Evolutionary conservation across 2,329 filamentous ascomycete species (phyloP).

Genomic region (Sordariomycetes sp.): DNA sequence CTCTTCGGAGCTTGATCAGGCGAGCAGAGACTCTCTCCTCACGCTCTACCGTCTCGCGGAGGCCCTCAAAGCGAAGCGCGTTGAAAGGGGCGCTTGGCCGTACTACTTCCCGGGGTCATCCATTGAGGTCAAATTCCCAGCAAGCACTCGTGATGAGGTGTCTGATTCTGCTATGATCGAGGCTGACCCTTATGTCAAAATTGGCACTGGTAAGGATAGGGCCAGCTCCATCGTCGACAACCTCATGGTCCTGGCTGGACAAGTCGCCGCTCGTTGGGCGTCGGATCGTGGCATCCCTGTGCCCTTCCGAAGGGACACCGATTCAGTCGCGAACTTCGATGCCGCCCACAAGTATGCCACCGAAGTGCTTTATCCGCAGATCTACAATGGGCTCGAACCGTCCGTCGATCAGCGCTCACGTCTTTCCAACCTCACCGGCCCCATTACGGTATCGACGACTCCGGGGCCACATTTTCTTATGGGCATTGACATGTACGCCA

Average conservation of each 20-base stretch:
- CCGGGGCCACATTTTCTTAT: slow-evolving; percentile 48
- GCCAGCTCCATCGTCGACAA: slow-evolving; percentile 24
- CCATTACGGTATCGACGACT: slow-evolving; percentile 39
- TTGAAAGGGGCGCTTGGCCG: slow-evolving; percentile 39
- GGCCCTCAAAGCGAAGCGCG: slow-evolving; percentile 30
- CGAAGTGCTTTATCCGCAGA: slow-evolving; percentile 21
- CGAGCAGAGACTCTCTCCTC: slow-evolving; percentile 34
- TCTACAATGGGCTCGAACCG: slow-evolving; percentile 20
- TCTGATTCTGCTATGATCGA: slow-evolving; percentile 15
- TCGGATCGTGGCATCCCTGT: slow-evolving; percentile 45
- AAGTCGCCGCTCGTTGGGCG: slow-evolving; percentile 54
- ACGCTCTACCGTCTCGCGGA: slow-evolving; percentile 38
- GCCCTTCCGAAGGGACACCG: slow-evolving; percentile 45
- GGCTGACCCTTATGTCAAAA: slow-evolving; percentile 42
- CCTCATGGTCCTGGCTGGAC: slow-evolving; percentile 52
- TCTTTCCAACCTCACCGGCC: slow-evolving; percentile 28
- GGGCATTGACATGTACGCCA: slow-evolving; percentile 51
- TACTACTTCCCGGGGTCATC: slow-evolving; percentile 32
- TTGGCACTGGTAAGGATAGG: slow-evolving; percentile 18
- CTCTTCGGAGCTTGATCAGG: slow-evolving; percentile 28
- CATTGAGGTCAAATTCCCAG: slow-evolving; percentile 32
- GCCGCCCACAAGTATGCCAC: slow-evolving; percentile 25
- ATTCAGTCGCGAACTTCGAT: slow-evolving; percentile 23
- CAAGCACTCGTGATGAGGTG: slow-evolving; percentile 8
- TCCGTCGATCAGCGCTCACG: slow-evolving; percentile 18